Evolutionary conservation across 2,329 filamentous ascomycete genomes (phyloP).

Genomic region (Hypoxylon sp.): DNA sequence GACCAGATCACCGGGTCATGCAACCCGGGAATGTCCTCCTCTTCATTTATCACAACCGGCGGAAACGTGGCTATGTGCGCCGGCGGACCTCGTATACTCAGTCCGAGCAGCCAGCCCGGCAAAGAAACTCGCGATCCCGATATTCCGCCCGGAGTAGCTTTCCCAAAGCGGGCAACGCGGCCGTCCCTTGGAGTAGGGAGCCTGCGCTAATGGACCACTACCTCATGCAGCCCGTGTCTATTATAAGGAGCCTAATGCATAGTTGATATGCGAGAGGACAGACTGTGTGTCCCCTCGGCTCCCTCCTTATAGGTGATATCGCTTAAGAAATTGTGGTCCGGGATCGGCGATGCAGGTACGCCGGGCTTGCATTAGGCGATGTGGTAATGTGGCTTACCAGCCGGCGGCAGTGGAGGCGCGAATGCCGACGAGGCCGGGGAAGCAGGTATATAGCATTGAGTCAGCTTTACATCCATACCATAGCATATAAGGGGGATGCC

Average conservation of each 20-base stretch:
- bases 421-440: slow-evolving; percentile 32
- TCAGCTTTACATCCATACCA: slow-evolving; percentile 13
- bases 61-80: slow-evolving; percentile 34
- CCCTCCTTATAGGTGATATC: slow-evolving; percentile 24
- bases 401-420: slow-evolving; percentile 35
- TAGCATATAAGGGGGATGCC: slow-evolving; percentile 34
- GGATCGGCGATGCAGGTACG: slow-evolving; percentile 44
- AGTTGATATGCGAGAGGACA: slow-evolving; percentile 20
- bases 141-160: slow-evolving; percentile 37
- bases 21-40: slow-evolving; percentile 12
- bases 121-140: slow-evolving; percentile 40
- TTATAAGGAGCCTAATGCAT: slow-evolving; percentile 28
- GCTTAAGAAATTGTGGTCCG: slow-evolving; percentile 23
- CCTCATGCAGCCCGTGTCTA: slow-evolving; percentile 23
- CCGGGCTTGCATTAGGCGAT: slow-evolving; percentile 36
- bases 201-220: slow-evolving; percentile 26
- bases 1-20: slow-evolving; percentile 31
- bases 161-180: slow-evolving; percentile 36
- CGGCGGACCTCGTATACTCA: slow-evolving; percentile 33
- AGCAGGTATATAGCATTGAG: slow-evolving; percentile 3
- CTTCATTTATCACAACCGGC: slow-evolving; percentile 25
- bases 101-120: slow-evolving; percentile 32
- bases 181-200: slow-evolving; percentile 18
- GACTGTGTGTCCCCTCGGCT: slow-evolving; percentile 4
- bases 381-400: slow-evolving; percentile 33